Base-by-base conservation (phyloP, 1,284 basidiomycete genomes). In the Trichosporon sp. region DNA sequence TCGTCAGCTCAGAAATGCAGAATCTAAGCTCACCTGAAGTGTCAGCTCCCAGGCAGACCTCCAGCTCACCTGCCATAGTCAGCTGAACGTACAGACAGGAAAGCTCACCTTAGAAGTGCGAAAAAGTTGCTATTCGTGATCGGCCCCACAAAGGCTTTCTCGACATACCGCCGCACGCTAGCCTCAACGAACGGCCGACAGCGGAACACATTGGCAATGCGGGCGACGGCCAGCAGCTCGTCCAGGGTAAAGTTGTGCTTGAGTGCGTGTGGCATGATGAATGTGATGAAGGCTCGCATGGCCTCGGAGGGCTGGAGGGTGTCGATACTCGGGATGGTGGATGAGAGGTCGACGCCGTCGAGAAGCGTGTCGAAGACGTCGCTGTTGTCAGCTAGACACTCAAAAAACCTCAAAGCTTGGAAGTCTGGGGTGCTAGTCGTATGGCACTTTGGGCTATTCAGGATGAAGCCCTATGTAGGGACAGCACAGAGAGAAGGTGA, bases 81-180 rank as follows among this genome's bases (percentile, higher is more conserved):
- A 52, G 46, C 46, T 52, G 13, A 23, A 3, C n/a, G 4, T 7
- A 44, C n/a, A 19, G 13, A 16, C 4, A 4, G 14, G 16, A 14
- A 7, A 31, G 14, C 49, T 54, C 49, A 54, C 49, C 49, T 54
- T 9, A 54, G 27, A 6, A 54, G 27, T n/a, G 49, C 49, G 14
- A 54, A 54, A 16, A 54, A 54, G 49, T 54, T 54, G 27, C 49
- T 54, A 16, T 54, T 54, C 49, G 49, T 54, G 29, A 54, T 54
- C 49, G 49, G 49, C 16, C 49, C 27, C 2, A 54, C 49, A 10
- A 54, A 54, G 3, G 49, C 25, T 27, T 29, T 27, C 49, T 54
- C 49, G 49, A 54, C 49, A 10, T 54, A 54, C 13, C 49, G 49
- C 49, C 31, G 29, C 49, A 54, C 49, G 49, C 49, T 54, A 7